Base-by-base conservation (phyloP, 257 asterid species). In the Paraleonurus japonicus region DNA sequence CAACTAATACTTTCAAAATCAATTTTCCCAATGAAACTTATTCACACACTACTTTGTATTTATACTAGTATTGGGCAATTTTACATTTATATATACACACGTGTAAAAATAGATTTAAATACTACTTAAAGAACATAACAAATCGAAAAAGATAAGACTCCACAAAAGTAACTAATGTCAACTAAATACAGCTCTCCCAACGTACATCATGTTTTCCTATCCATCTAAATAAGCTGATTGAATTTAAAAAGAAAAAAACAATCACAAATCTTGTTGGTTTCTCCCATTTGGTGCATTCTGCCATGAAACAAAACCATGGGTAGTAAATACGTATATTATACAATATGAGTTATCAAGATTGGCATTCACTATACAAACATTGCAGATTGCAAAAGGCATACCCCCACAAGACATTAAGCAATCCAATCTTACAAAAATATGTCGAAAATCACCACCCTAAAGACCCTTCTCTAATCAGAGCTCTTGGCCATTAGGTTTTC, bases 401-500 rank as follows among this genome's bases (percentile, higher is more conserved):
- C n/a, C 68, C 68, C 69, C 72, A 23, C 27, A 22, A 27, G 59
- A 59, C 13, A 5, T 59, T 9, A 23, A 19, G 59, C 23, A 55
- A 68, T 61, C 47, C 5, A 45, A 55, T 45, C 23, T 33, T 59
- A n/a, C 39, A 50, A 32, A 58, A 58, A 60, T 12, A 33, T 28
- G 5, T 23, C 10, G 65, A 58, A 20, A 3, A 8, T 59, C 77
- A 71, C 62, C 50, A 65, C 53, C 61, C 5, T 10, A 28, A 17
- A 22, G 27, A 20, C 32, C 37, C 15, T 35, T 79, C 78, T 62
- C 62, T 70, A 79, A 53, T 30, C 48, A 28, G 77, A 79, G 75
- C 75, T 74, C 57, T 73, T 79, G 63, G 77, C 51, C 27, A 78
- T 39, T 27, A 69, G 80, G 60, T 73, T 68, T 48, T 71, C 82